A percentile compares a stretch with the other conserved stretches of the same genome.
Evolutionary conservation across 495 filamentous ascomycete species (phyloP).

Genomic region (Schizothecium vesticola): DNA sequence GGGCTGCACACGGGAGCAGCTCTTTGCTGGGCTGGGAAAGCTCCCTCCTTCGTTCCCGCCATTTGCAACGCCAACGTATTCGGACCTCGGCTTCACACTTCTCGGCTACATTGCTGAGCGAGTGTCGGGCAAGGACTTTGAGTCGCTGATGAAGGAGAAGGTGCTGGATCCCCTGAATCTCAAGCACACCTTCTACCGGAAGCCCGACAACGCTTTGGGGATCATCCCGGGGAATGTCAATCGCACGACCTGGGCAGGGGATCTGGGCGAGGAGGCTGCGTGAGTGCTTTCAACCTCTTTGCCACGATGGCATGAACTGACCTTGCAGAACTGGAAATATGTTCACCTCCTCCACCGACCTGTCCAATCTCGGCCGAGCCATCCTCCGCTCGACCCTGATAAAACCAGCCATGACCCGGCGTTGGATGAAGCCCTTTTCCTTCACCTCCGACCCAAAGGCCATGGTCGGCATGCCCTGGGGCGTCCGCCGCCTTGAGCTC

Average conservation of each 20-base stretch:
- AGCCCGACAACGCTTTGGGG: slow-evolving; percentile 28
- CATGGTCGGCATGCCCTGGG: slow-evolving; percentile 54
- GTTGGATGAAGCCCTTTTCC: slow-evolving; percentile 51
- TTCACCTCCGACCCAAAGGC: slow-evolving; percentile 43
- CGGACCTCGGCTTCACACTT: slow-evolving; percentile 36
- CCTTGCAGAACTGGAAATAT: slow-evolving; percentile 48
- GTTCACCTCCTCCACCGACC: slow-evolving; percentile 47
- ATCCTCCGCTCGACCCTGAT: slow-evolving; percentile 50
- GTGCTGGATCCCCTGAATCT: slow-evolving; percentile 45
- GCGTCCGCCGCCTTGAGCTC: slow-evolving; percentile 38
- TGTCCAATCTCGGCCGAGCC: slow-evolving; percentile 46
- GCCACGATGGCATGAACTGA: background rate
- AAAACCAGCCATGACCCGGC: slow-evolving; percentile 40
- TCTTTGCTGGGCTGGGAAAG: slow-evolving; percentile 29
- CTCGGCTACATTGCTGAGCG: slow-evolving; percentile 34
- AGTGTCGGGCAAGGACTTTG: slow-evolving; percentile 38
- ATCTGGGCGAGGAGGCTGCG: slow-evolving; percentile 34
- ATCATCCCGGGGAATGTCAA: slow-evolving; percentile 32
- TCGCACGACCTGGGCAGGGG: slow-evolving; percentile 27
- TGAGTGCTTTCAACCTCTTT: slow-evolving; percentile 13
- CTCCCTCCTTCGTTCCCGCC: slow-evolving; percentile 35
- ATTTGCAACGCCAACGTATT: slow-evolving; percentile 35
- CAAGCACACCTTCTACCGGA: slow-evolving; percentile 32
- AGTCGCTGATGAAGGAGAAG: slow-evolving; percentile 38
- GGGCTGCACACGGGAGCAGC: slow-evolving; percentile 37